Evolutionary conservation across 2,329 filamentous ascomycete species (phyloP).

Genomic region (Penicillium hesseltinei): DNA sequence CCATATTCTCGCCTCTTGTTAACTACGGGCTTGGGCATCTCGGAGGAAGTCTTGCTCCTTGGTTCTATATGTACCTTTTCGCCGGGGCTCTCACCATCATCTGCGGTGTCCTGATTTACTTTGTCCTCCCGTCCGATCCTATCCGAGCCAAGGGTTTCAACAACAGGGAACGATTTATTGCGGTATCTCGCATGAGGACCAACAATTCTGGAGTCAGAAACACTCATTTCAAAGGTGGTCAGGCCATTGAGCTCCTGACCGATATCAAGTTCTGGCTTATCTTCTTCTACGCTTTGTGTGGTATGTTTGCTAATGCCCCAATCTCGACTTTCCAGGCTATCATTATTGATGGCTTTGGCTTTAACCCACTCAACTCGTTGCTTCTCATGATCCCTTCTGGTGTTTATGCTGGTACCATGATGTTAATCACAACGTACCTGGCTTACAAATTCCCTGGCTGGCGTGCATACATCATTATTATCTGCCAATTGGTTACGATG

Average conservation of each 20-base stretch:
- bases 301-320: constrained; percentile 47
- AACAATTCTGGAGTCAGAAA: constrained; percentile 38
- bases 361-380: constrained; percentile 44
- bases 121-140: neutral
- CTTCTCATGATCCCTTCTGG: constrained; percentile 46
- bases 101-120: neutral
- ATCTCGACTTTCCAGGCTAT: constrained; percentile 49
- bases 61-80: constrained; percentile 1
- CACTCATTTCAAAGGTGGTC: constrained; percentile 46
- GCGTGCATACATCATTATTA: neutral
- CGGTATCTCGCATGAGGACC: constrained; percentile 25
- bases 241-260: constrained; percentile 30
- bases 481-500: neutral
- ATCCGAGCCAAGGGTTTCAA: neutral
- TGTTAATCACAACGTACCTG: constrained; percentile 42
- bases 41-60: constrained; percentile 12
- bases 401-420: constrained; percentile 37
- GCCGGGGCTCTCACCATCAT: neutral
- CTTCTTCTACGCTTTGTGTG: constrained; percentile 41
- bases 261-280: constrained; percentile 1
- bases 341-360: constrained; percentile 49
- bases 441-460: constrained; percentile 36
- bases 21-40: constrained; percentile 49
- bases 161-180: constrained; percentile 18
- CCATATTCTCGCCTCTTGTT: constrained; percentile 48